Base-by-base conservation (phyloP, 495 filamentous ascomycete genomes). In the Amphirosellinia nigrospora region DNA sequence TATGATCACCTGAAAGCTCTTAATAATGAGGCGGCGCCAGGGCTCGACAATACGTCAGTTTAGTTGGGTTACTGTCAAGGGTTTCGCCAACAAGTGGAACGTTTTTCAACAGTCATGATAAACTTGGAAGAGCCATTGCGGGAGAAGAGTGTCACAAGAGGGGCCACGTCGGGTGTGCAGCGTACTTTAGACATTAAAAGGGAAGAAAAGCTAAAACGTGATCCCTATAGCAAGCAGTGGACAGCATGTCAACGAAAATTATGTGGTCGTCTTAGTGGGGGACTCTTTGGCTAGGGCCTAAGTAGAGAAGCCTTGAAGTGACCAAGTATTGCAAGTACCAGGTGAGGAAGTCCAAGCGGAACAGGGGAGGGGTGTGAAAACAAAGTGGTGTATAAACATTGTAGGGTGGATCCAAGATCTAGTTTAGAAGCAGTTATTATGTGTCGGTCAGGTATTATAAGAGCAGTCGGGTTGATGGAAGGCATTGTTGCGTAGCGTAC, bases 1-100 rank as follows among this genome's bases (percentile, higher is more conserved):
- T 73, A 72, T 72, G 70, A 67, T 69, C 68, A 74, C 71, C 66
- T 75, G 73, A 75, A 73, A 74, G 73, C 71, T 73, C 70, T 69
- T 74, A 72, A 77, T 46, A 72, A 76, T 63, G 72, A 77, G 73
- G 73, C 75, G 74, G 53, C 70, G 73, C 70, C 72, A 75, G 74
- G 69, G 75, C 77, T 79, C 80, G 78, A 80, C 79, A 77, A 75
- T 77, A 84, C 76, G 72, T 78, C 71, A 74, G 77, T 78, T 71
- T 74, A 74, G 71, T 70, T 73, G 80, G 73, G 74, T 80, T 78
- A 71, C 73, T 74, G 73, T 78, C 75, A 74, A 74, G 76, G 75
- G 72, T 79, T 75, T 72, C 23, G 73, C 70, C 77, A 75, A 64
- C 71, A 70, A 75, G 69, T 71, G 72, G 73, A 72, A 77, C 76